Conservation (phyloP, 2,329 filamentous ascomycete species). For the Talaromyces sp. region DNA sequence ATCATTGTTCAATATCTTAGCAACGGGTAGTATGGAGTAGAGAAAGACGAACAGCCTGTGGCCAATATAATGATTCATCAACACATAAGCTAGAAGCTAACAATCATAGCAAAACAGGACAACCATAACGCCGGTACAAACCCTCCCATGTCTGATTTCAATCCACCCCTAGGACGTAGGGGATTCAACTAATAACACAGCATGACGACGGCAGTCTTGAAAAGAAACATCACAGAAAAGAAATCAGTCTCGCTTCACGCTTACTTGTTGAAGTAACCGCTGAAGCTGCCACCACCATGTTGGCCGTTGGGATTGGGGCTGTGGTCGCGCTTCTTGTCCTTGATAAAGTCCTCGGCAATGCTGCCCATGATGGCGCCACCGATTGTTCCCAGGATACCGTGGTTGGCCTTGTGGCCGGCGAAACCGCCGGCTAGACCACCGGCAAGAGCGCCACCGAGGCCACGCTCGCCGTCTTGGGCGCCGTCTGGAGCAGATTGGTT, state of each 20-base stretch:
- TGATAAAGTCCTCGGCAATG: conserved; percentile 41
- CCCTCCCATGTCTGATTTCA: neutral
- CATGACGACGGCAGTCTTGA: neutral
- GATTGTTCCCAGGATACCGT: conserved; percentile 43
- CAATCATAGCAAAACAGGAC: neutral
- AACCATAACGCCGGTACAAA: neutral
- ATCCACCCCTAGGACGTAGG: neutral
- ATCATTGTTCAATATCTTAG: neutral
- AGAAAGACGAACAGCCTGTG: neutral
- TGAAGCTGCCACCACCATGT: conserved; percentile 25
- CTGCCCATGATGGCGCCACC: conserved; percentile 43
- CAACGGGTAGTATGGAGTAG: neutral
- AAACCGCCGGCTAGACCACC: conserved; percentile 42
- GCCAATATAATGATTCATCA: neutral
- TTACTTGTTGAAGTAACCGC: conserved; percentile 34
- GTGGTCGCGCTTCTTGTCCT: conserved; percentile 32
- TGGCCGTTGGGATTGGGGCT: conserved; percentile 15
- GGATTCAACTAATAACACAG: neutral
- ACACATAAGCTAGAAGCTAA: neutral
- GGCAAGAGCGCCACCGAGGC: conserved; percentile 41
- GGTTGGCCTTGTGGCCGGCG: conserved; percentile 42
- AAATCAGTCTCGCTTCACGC: neutral
- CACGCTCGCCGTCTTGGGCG: conserved; percentile 41
- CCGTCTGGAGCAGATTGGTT: conserved; percentile 27
- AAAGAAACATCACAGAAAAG: neutral